phyloP scores from a whole-genome alignment of 2,329 filamentous ascomycete genomes.

The Venturia pyrina region DNA sequence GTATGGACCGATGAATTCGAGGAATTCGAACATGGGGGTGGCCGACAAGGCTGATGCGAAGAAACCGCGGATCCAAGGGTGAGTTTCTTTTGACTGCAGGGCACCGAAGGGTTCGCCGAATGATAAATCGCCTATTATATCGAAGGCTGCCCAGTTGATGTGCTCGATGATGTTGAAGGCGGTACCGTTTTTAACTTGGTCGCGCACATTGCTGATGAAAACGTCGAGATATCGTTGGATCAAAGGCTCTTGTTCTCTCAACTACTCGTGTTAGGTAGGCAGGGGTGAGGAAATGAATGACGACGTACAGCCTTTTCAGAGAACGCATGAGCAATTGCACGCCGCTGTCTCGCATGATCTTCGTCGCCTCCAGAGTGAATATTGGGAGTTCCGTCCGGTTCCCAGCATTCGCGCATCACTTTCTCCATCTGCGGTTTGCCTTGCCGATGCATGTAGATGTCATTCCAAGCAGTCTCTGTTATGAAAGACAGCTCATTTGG shows the following conservation, averaged over 20 bases:
- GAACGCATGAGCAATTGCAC: slow-evolving; percentile 37
- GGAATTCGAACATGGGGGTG: slow-evolving; percentile 18
- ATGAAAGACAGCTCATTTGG: slow-evolving; percentile 40
- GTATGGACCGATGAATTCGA: neutral
- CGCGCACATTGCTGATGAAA: slow-evolving; percentile 21
- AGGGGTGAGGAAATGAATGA: neutral
- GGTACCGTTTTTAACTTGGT: neutral
- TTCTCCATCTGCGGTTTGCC: neutral
- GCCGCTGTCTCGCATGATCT: slow-evolving; percentile 34
- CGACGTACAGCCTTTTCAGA: slow-evolving; percentile 26
- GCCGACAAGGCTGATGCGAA: neutral
- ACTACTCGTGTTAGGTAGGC: neutral
- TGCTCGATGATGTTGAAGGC: neutral
- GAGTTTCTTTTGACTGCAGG: slow-evolving; percentile 55
- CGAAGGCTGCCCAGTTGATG: slow-evolving; percentile 55
- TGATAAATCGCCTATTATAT: slow-evolving; percentile 53
- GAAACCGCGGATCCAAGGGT: neutral
- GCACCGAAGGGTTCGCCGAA: slow-evolving; percentile 77
- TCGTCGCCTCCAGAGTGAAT: slow-evolving; percentile 13
- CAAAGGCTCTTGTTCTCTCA: slow-evolving; percentile 30
- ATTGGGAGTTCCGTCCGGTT: neutral
- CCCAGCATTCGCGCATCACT: neutral
- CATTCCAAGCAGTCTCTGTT: slow-evolving; percentile 30
- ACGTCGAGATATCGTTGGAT: slow-evolving; percentile 24
- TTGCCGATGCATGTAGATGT: slow-evolving; percentile 25